A percentile compares a stretch with the other conserved stretches of the same genome.
Conservation (phyloP, 2,329 filamentous ascomycete genomes). For the Calonectria fujianensis region DNA sequence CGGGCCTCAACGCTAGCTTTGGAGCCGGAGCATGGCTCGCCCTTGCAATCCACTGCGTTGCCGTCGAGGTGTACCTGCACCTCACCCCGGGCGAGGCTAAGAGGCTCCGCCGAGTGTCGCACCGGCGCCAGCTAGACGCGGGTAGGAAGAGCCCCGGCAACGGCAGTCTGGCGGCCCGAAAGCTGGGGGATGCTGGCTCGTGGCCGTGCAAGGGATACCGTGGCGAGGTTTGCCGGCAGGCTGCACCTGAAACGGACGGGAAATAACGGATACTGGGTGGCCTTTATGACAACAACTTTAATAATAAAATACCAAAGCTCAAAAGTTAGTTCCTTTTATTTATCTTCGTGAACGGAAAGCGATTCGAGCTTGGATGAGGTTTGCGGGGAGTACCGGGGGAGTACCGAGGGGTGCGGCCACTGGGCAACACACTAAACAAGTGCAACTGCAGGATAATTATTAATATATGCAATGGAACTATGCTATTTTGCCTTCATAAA, state of each 20-base stretch:
- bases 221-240: not conserved
- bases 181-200: conserved; percentile 45
- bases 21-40: conserved; percentile 73
- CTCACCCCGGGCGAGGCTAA: conserved; percentile 73
- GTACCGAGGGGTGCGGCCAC: too few relatives aligned
- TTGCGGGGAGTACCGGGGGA: not conserved
- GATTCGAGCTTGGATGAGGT: not conserved
- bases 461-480: conserved; percentile 7
- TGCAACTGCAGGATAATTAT: not conserved
- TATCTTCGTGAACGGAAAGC: too few relatives aligned
- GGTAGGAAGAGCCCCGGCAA: conserved; percentile 70
- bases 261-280: not conserved
- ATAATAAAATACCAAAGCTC: conserved; percentile 7
- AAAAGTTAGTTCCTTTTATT: not conserved
- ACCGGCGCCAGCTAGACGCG: conserved; percentile 73
- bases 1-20: conserved; percentile 68
- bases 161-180: conserved; percentile 64
- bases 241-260: conserved; percentile 5
- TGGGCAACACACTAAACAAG: conserved; percentile 4
- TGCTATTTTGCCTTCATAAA: not conserved
- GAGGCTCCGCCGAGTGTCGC: conserved; percentile 73
- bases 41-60: conserved; percentile 69
- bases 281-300: not conserved
- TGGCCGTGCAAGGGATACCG: conserved; percentile 37
- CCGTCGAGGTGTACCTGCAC: conserved; percentile 68